A percentile compares a stretch with the other conserved stretches of the same genome.
Evolutionary conservation across 148 eudicot genomes (phyloP).

Genomic region (Nepenthes mirabilis): DNA sequence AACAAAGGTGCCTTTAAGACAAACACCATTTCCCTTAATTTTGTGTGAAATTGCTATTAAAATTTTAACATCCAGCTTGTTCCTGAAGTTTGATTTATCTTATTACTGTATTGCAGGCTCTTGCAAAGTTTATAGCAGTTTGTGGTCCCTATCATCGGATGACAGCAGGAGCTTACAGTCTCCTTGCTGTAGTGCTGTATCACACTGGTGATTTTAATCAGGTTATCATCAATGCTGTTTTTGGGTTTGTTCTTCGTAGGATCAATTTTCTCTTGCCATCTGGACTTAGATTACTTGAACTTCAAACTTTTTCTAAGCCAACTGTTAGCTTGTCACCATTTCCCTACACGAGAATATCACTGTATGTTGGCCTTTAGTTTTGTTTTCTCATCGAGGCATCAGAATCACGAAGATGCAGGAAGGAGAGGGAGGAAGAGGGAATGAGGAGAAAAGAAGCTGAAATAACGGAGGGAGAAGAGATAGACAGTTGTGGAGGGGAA

Average conservation of each 20-base stretch:
- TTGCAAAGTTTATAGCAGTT: constrained; percentile 92
- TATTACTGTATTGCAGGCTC: constrained; percentile 44
- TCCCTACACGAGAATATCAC: no score
- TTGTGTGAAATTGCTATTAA: background rate
- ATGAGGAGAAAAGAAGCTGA: no score
- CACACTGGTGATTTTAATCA: constrained; percentile 99
- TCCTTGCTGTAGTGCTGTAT: constrained; percentile 94
- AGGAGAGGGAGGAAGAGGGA: no score
- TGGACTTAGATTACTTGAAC: no score
- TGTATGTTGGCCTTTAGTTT: no score
- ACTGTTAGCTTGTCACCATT: no score
- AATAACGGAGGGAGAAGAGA: no score
- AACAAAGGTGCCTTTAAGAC: constrained; percentile 62
- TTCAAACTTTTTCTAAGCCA: no score
- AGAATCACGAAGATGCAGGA: no score
- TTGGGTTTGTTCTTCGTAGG: background rate
- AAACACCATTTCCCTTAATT: background rate
- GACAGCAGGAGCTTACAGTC: constrained; percentile 99
- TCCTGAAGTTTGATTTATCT: background rate
- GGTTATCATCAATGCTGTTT: constrained; percentile 28
- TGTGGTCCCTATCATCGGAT: constrained; percentile 99
- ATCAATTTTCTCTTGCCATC: background rate
- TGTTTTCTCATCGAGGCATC: no score
- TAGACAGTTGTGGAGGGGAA: no score
- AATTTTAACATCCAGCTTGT: background rate